These are phyloP conservation scores for Dothideomycetes sp. DNA, from an alignment of 2,329 filamentous ascomycete species.

Conservation along the genomic window DNA sequence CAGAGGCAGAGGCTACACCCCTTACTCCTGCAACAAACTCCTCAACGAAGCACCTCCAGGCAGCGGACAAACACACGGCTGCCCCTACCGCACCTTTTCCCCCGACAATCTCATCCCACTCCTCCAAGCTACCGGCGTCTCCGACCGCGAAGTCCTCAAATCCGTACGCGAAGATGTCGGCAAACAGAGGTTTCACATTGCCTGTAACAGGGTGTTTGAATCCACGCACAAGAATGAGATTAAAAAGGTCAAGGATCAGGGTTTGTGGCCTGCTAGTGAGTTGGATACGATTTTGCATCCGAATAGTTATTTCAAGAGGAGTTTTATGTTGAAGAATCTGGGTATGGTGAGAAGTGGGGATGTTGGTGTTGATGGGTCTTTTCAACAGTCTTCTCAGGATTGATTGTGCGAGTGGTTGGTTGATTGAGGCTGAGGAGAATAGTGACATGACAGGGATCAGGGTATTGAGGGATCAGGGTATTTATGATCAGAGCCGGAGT, in stretches of 20 bases:
- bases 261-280: slow-evolving; percentile 50
- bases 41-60: slow-evolving; percentile 81
- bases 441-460: too few relatives aligned
- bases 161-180: slow-evolving; percentile 83
- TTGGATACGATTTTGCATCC: slow-evolving; percentile 94
- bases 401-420: too few relatives aligned
- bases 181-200: slow-evolving; percentile 83
- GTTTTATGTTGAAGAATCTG: slow-evolving; percentile 78
- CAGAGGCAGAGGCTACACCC: slow-evolving; percentile 76
- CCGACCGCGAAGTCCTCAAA: slow-evolving; percentile 65
- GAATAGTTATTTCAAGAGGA: slow-evolving; percentile 96
- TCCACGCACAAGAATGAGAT: slow-evolving; percentile 60
- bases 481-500: too few relatives aligned
- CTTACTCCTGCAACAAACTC: slow-evolving; percentile 92
- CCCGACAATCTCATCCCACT: slow-evolving; percentile 73
- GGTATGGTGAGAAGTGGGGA: slow-evolving; percentile 36
- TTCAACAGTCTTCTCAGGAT: too few relatives aligned
- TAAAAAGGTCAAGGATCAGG: slow-evolving; percentile 42
- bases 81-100: slow-evolving; percentile 87
- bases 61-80: slow-evolving; percentile 85
- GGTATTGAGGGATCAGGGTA: too few relatives aligned
- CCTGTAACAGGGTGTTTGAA: slow-evolving; percentile 94
- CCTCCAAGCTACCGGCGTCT: slow-evolving; percentile 69
- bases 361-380: slow-evolving; percentile 26
- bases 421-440: too few relatives aligned